Percentiles rank a stretch among this genome's conserved stretches.
Evolutionary conservation across 768 basidiomycete species (phyloP).

Genomic region (Suillus subalutaceus): DNA sequence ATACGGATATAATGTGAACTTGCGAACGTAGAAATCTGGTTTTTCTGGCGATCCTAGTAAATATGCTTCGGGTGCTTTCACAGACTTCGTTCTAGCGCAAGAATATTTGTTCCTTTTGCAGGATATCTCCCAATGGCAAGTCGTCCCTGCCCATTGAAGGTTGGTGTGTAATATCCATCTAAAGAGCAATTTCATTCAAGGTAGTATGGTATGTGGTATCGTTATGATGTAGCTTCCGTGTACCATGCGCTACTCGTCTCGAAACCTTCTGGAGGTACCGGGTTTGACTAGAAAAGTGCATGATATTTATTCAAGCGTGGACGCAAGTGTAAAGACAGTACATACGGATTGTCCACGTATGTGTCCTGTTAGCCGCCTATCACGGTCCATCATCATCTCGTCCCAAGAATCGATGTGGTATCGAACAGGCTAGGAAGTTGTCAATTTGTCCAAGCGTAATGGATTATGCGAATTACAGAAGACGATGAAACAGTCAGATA

Average conservation of each 20-base stretch:
- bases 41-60: not conserved
- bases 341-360: constrained; percentile 83
- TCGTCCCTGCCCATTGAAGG: not conserved
- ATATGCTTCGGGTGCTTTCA: not conserved
- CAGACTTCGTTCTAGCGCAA: not conserved
- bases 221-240: constrained; percentile 54
- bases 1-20: not conserved
- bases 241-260: constrained; percentile 77
- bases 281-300: constrained; percentile 53
- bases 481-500: not conserved
- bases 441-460: not conserved
- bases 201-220: constrained; percentile 2
- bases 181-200: not conserved
- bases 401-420: constrained; percentile 92
- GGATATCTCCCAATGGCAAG: not conserved
- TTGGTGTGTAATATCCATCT: not conserved
- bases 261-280: constrained; percentile 69
- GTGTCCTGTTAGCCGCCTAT: constrained; percentile 86
- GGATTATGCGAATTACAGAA: not conserved
- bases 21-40: not conserved
- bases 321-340: constrained; percentile 15
- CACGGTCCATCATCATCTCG: constrained; percentile 94
- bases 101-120: not conserved
- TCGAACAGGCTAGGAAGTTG: constrained; percentile 66
- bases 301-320: not conserved